A percentile compares a stretch with the other conserved stretches of the same genome.
Evolutionary conservation across 176 grass and related monocot genomes (phyloP).

Genomic region (Oryza coarctata): DNA sequence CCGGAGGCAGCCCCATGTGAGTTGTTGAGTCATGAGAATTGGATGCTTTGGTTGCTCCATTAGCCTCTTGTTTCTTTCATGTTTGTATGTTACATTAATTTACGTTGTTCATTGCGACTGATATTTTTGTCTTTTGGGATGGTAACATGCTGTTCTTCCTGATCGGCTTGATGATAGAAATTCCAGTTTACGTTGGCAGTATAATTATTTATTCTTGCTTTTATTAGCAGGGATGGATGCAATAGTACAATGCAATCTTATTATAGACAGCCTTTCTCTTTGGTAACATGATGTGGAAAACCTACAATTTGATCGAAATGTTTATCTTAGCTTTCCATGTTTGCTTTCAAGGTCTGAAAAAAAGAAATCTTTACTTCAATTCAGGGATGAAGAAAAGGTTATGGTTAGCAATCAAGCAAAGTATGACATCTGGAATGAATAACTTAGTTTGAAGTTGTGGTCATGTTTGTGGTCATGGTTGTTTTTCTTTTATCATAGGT

Average conservation of each 20-base stretch:
- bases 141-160: constrained; percentile 28
- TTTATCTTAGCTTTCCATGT: constrained; percentile 12
- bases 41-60: constrained; percentile 21
- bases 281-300: constrained; percentile 16
- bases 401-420: constrained; percentile 11
- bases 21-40: constrained; percentile 35
- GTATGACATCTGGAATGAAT: background rate
- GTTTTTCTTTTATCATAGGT: too few species aligned
- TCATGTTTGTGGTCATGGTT: too few species aligned
- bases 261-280: constrained; percentile 4
- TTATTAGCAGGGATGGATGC: constrained; percentile 12
- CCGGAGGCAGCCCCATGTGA: constrained; percentile 26
- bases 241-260: constrained; percentile 42
- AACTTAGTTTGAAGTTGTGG: background rate
- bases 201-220: constrained; percentile 28
- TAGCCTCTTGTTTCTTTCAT: constrained; percentile 38
- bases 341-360: background rate
- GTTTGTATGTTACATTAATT: constrained; percentile 39
- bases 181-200: constrained; percentile 18
- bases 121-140: constrained; percentile 28
- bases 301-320: background rate
- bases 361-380: background rate
- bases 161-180: constrained; percentile 16
- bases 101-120: constrained; percentile 15
- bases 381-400: background rate